Conservation (phyloP, 2,329 filamentous ascomycete genomes). For the Hypoxylon sp. region DNA sequence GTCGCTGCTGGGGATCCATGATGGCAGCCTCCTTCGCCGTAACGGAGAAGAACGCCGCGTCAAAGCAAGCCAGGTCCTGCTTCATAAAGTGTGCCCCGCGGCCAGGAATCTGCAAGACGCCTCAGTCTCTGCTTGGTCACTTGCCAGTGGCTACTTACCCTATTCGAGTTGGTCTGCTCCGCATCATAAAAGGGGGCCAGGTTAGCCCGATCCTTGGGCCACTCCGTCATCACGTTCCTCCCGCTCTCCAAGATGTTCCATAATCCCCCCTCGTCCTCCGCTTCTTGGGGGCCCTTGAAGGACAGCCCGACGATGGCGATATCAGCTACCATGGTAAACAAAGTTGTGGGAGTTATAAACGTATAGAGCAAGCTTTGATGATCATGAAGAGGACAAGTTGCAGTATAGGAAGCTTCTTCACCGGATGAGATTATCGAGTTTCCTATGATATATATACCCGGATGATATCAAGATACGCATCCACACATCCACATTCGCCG, state of each 20-base stretch:
- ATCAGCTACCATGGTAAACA: too few species aligned
- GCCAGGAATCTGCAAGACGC: neutral
- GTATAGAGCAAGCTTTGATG: too few species aligned
- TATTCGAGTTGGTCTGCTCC: neutral
- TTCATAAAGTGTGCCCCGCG: constrained; percentile 16
- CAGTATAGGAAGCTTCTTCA: too few species aligned
- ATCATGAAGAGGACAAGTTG: too few species aligned
- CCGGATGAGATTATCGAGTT: too few species aligned
- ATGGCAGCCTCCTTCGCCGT: constrained; percentile 15
- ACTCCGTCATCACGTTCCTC: constrained; percentile 44
- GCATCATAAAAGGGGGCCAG: constrained; percentile 34
- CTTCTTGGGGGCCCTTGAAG: constrained; percentile 48
- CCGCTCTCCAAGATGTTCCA: constrained; percentile 46
- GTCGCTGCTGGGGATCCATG: constrained; percentile 35
- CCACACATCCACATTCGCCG: too few species aligned
- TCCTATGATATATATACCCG: too few species aligned
- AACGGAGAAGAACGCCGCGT: constrained; percentile 40
- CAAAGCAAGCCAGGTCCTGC: constrained; percentile 33
- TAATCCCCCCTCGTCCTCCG: constrained; percentile 41
- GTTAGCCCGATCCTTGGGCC: constrained; percentile 43
- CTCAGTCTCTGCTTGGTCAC: neutral
- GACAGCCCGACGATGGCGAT: constrained; percentile 23
- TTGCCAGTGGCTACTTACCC: neutral
- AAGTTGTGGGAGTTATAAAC: too few species aligned
- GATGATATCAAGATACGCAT: too few species aligned